Base-by-base conservation (phyloP, 139 green algal species). In the Desmodesmus armatus region DNA sequence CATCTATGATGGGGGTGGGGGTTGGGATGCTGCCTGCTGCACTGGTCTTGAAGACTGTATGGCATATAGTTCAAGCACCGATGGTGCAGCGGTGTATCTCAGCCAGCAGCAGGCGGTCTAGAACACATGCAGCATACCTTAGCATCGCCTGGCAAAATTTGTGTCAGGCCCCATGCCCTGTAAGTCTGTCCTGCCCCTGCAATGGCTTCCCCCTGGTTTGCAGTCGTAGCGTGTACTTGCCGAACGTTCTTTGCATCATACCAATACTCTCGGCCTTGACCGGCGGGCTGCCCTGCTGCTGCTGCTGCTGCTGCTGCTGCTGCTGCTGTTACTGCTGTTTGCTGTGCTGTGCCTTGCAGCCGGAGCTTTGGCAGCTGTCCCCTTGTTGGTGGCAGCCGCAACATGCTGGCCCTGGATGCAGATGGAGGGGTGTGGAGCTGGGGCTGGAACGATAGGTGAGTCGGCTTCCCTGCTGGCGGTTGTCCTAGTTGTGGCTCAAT, bases 361-460 rank as follows among this genome's bases (percentile, higher is more conserved):
- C 72, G 88, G 2, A 44, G 29, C 31, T 89, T 85, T 66, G 40
- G 47, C 39, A 60, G 86, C 43, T 87, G 49, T 1, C 90, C 90
- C 0, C 74, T 94, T 63, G 84, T 96, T 31, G 91, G 86, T 31
- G 90, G 94, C 43, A 93, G 84, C 80, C 84, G 95, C 35, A 93
- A 92, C 85, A 96, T 93, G 2, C 75, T 98, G 39, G 94, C 94
- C n/a, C 93, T 98, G 5, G 91, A 93, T 58, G 84, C 82, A 44
- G 72, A 94, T 40, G 93, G 92, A 13, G 80, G 91, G 77, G 79
- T 98, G 29, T 94, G 94, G 88, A 90, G 89, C 2, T 98, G 93
- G 91, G 95, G 95, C 39, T 98, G 95, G 95, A 98, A 98, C 80
- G 94, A 92, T n/a, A n/a, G n/a, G n/a, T n/a, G n/a, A n/a, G n/a